phyloP scores from a whole-genome alignment of 2,329 filamentous ascomycete species.

The Chrysosporium queenslandicum region DNA sequence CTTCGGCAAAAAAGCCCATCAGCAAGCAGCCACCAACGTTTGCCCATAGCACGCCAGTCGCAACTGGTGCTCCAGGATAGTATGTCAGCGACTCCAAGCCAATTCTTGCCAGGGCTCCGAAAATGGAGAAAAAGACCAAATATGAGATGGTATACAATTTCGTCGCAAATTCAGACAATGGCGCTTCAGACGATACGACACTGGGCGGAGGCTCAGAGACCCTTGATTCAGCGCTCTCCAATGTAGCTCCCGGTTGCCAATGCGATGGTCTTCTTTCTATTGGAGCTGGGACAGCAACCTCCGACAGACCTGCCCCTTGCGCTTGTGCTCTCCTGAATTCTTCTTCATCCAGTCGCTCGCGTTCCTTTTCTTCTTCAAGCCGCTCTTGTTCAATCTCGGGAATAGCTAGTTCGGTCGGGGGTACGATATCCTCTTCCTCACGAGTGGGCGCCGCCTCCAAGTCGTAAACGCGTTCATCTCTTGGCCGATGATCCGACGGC shows the following conservation, averaged over 20 bases:
- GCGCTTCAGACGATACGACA: slow-evolving; percentile 10
- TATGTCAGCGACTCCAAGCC: slow-evolving; percentile 69
- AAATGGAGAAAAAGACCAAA: slow-evolving; percentile 71
- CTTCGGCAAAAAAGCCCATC: slow-evolving; percentile 78
- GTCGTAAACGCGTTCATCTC: background rate
- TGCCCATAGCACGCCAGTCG: slow-evolving; percentile 71
- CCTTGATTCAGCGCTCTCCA: slow-evolving; percentile 24
- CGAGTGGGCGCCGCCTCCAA: background rate
- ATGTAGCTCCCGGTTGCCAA: slow-evolving; percentile 29
- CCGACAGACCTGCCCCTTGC: slow-evolving; percentile 19
- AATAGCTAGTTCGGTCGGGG: slow-evolving; percentile 2
- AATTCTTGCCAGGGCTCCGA: slow-evolving; percentile 73
- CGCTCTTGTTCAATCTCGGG: background rate
- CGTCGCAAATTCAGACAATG: slow-evolving; percentile 45
- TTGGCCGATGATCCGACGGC: background rate
- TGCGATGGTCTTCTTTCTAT: slow-evolving; percentile 29
- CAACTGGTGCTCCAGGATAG: slow-evolving; percentile 66
- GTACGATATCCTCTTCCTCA: slow-evolving; percentile 1
- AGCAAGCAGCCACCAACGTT: slow-evolving; percentile 73
- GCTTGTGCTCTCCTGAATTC: slow-evolving; percentile 7
- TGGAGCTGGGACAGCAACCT: slow-evolving; percentile 32
- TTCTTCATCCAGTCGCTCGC: slow-evolving; percentile 10
- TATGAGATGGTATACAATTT: slow-evolving; percentile 66
- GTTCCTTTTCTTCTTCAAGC: slow-evolving; percentile 5
- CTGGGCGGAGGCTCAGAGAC: slow-evolving; percentile 17